Base-by-base conservation (phyloP, 352 stramenopile species). In the Globisporangium apiculatum region DNA sequence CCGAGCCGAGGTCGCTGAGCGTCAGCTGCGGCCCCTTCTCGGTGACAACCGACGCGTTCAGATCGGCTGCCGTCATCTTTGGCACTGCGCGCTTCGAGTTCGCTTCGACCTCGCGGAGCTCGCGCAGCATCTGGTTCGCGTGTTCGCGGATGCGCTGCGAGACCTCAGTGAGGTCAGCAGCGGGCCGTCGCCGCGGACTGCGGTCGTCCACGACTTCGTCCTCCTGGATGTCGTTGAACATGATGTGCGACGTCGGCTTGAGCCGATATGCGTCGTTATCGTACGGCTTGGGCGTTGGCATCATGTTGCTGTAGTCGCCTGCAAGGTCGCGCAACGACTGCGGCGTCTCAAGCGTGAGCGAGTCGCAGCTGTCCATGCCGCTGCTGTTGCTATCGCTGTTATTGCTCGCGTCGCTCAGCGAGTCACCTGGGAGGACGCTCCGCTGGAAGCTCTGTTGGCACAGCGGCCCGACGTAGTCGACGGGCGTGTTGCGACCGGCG, bases 221-320 rank as follows among this genome's bases (percentile, higher is more conserved):
- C 61, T 86, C 75, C 56, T 71, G 71, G 17, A 86, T 86, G 58
- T 86, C 69, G 59, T 86, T 86, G 54, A 86, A 86, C 67, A 75
- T 61, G 49, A 61, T 59, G 57, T 64, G 61, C 14, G 61, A 60
- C 37, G 48, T 64, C 24, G 61, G 57, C 37, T 66, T 66, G 31
- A 64, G 47, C 5, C 51, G 56, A 43, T 48, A 40, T 31, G 48
- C 45, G 17, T 51, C 37, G 24, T 53, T 37, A 18, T 60, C 51
- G 46, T 51, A 64, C 47, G 77, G 73, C 48, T 75, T 72, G 7
- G 61, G 65, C 36, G 65, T 71, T 3, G 55, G 45, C 14, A 46
- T 55, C 65, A 71, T 68, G 42, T 68, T 54, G 9, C 42, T 47
- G 65, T 72, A 72, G 51, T 47, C 45, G 14, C 61, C 51, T 17